Evolutionary conservation across 2,329 filamentous ascomycete species (phyloP).

Genomic region (Trichoderma oligosporum): DNA sequence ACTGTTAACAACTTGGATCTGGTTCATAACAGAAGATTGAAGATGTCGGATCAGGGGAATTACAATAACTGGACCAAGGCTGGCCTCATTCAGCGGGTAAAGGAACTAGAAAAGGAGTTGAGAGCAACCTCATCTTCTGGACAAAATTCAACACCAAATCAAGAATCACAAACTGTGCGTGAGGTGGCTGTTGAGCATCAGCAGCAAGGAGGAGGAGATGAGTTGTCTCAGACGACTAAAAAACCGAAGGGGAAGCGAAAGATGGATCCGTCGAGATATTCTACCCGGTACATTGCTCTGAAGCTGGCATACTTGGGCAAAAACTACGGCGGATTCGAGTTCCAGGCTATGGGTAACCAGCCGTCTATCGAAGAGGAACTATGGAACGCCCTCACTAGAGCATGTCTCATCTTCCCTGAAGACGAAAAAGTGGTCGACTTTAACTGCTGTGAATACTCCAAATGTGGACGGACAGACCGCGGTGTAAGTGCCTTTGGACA

Average conservation of each 20-base stretch:
- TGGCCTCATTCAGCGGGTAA: conserved; percentile 65
- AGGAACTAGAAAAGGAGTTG: conserved; percentile 63
- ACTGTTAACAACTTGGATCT: conserved; percentile 12
- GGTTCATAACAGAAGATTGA: neutral
- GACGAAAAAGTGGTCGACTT: conserved; percentile 66
- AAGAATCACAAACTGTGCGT: neutral
- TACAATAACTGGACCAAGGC: conserved; percentile 68
- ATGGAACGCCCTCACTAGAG: conserved; percentile 84
- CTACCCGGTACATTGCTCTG: conserved; percentile 78
- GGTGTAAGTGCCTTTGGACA: conserved; percentile 97
- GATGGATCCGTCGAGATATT: conserved; percentile 77
- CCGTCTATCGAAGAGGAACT: conserved; percentile 90
- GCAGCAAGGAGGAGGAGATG: neutral
- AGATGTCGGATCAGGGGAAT: conserved; percentile 35
- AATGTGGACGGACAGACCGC: conserved; percentile 88
- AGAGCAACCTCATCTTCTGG: conserved; percentile 32
- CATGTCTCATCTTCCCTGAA: conserved; percentile 73
- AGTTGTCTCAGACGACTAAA: conserved; percentile 23
- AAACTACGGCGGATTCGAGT: conserved; percentile 89
- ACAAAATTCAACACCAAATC: neutral
- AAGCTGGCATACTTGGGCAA: conserved; percentile 93
- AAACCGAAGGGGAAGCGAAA: conserved; percentile 45
- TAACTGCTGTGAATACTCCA: conserved; percentile 84
- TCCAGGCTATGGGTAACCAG: conserved; percentile 66
- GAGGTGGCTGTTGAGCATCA: neutral